A percentile compares a stretch with the other conserved stretches of the same genome.
phyloP scores from a whole-genome alignment of 176 grass and related monocot genomes.

The Saccharum officinarum region DNA sequence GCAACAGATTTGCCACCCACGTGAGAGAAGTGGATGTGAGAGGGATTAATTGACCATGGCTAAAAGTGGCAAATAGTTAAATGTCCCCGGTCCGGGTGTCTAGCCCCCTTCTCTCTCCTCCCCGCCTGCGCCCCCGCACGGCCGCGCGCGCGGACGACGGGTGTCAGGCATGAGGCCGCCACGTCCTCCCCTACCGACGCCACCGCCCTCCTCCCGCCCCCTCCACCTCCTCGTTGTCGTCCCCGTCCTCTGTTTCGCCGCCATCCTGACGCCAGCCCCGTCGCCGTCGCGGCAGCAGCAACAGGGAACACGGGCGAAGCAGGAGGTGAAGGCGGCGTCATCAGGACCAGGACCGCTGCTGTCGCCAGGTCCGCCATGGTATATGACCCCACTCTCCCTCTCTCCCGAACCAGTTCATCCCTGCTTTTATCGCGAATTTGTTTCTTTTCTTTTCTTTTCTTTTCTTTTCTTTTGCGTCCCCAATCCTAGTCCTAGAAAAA shows the following conservation, averaged over 20 bases:
- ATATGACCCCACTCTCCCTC: neutral
- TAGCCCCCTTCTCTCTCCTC: neutral
- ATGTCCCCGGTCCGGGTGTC: too few species aligned
- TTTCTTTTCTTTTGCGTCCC: neutral
- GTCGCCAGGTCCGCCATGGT: neutral
- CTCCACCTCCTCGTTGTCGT: neutral
- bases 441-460: too few species aligned
- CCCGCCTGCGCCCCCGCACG: neutral
- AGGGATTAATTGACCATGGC: too few species aligned
- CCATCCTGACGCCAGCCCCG: neutral
- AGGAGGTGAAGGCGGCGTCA: neutral
- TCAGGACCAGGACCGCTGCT: neutral
- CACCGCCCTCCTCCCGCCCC: neutral
- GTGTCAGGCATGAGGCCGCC: conserved; percentile 33
- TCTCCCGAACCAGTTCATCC: neutral
- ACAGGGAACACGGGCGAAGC: neutral
- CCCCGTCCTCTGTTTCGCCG: neutral
- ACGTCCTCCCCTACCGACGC: conserved; percentile 12
- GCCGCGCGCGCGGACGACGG: too few species aligned
- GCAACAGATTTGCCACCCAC: too few species aligned
- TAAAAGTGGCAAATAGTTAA: too few species aligned
- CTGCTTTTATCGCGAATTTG: neutral
- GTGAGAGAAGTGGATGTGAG: too few species aligned
- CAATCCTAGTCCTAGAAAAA: neutral
- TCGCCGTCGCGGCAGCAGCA: neutral